Conservation (phyloP, 495 filamentous ascomycete genomes). For the Neurospora sp. region DNA sequence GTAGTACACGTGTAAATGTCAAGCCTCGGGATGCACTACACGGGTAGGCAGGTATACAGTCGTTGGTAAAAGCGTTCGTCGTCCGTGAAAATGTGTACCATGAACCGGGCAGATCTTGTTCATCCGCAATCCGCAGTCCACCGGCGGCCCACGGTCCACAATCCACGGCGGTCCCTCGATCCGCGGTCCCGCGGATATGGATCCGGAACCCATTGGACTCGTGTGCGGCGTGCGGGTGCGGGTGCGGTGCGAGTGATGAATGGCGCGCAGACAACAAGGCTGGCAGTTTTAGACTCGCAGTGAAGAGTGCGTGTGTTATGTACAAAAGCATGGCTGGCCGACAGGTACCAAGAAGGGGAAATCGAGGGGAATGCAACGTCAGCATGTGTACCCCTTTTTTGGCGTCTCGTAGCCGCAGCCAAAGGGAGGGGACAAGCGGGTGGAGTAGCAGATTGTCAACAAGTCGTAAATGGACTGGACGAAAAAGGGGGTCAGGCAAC, state of each 20-base stretch:
- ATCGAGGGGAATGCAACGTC: neutral
- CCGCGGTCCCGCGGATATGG: neutral
- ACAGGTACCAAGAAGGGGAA: neutral
- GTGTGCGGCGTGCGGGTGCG: neutral
- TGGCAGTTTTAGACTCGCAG: neutral
- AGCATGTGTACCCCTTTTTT: neutral
- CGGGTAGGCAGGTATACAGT: neutral
- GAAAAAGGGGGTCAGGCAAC: neutral
- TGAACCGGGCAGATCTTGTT: neutral
- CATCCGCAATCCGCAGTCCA: neutral
- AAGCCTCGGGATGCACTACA: neutral
- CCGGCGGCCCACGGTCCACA: neutral
- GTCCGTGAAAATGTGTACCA: neutral
- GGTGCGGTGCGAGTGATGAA: neutral
- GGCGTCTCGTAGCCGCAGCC: neutral
- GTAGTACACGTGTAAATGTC: neutral
- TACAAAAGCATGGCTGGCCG: neutral
- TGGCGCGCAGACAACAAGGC: neutral
- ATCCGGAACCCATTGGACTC: neutral
- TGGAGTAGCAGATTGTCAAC: neutral
- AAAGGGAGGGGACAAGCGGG: neutral
- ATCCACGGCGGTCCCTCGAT: neutral
- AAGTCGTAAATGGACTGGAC: neutral
- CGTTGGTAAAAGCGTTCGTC: neutral
- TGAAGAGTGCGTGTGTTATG: neutral